Evolutionary conservation across 345 rosid species (phyloP).

Genomic region (Conringia planisiliqua): DNA sequence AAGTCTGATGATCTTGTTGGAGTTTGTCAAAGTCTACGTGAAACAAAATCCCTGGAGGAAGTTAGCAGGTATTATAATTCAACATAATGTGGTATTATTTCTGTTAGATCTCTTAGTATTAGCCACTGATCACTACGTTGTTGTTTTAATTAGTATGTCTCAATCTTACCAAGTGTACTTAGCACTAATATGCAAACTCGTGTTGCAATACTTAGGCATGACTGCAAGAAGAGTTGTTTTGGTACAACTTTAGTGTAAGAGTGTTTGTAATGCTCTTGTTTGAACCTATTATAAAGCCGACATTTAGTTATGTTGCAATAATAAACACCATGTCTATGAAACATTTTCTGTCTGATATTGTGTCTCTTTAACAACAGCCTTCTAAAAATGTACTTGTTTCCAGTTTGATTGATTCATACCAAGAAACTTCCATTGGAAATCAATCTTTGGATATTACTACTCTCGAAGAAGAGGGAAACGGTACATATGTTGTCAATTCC

Average conservation of each 20-base stretch:
- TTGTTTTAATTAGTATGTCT: background rate
- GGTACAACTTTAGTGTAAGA: background rate
- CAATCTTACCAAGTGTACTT: background rate
- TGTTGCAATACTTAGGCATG: background rate
- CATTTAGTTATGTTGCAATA: background rate
- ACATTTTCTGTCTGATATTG: background rate
- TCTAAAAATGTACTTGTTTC: slow-evolving; percentile 29
- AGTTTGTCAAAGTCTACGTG: slow-evolving; percentile 18
- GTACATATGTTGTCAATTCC: slow-evolving; percentile 23
- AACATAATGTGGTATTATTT: background rate
- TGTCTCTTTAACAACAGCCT: background rate
- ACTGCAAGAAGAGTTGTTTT: background rate
- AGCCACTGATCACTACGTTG: background rate
- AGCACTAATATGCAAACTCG: background rate
- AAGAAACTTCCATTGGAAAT: slow-evolving; percentile 32
- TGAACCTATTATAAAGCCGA: background rate
- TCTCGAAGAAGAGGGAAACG: slow-evolving; percentile 31
- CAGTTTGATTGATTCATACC: slow-evolving; percentile 39
- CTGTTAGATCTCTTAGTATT: background rate
- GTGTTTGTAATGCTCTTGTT: background rate
- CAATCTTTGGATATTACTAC: slow-evolving; percentile 25
- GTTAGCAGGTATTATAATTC: slow-evolving; percentile 33
- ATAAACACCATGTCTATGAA: background rate
- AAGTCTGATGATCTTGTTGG: slow-evolving; percentile 29
- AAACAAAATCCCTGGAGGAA: slow-evolving; percentile 32